Conservation (phyloP, 1,139 yeast genomes). For the Taiozyma onychis region DNA sequence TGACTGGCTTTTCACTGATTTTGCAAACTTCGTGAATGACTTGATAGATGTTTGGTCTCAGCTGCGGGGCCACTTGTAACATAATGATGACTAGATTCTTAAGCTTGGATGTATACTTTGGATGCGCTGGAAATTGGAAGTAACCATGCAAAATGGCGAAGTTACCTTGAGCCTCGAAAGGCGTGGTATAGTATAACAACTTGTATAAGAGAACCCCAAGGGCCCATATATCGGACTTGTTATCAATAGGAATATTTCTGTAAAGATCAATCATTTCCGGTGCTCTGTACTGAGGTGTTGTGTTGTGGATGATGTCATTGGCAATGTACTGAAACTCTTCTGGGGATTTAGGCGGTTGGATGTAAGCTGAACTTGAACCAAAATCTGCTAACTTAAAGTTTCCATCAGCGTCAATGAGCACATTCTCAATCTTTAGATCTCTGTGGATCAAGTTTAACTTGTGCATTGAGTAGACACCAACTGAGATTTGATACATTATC, state of each 20-base stretch:
- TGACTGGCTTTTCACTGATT: slow-evolving; percentile 50
- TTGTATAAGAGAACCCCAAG: slow-evolving; percentile 74
- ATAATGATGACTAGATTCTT: slow-evolving; percentile 73
- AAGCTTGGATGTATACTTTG: slow-evolving; percentile 54
- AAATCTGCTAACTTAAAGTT: slow-evolving; percentile 70
- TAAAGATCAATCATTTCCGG: slow-evolving; percentile 81
- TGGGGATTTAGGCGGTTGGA: slow-evolving; percentile 59
- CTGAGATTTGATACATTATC: slow-evolving; percentile 60
- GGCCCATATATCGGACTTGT: slow-evolving; percentile 82
- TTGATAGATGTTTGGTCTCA: slow-evolving; percentile 86
- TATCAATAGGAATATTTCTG: slow-evolving; percentile 63
- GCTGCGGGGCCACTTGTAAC: slow-evolving; percentile 72
- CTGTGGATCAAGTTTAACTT: slow-evolving; percentile 57
- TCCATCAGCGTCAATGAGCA: slow-evolving; percentile 50
- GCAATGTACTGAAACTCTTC: slow-evolving; percentile 56
- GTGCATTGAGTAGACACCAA: slow-evolving; percentile 74
- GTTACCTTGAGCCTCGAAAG: slow-evolving; percentile 72
- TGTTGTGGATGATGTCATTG: slow-evolving; percentile 66
- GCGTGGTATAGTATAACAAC: slow-evolving; percentile 74
- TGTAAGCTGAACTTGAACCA: slow-evolving; percentile 61
- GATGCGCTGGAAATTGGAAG: slow-evolving; percentile 52
- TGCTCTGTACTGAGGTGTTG: slow-evolving; percentile 78
- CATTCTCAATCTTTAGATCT: slow-evolving; percentile 77
- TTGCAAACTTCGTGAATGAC: slow-evolving; percentile 64
- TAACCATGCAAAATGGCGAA: slow-evolving; percentile 65